Percentiles rank a stretch among this genome's conserved stretches.
Conservation (phyloP, 768 basidiomycete species). For the Termitomyces heimii region DNA sequence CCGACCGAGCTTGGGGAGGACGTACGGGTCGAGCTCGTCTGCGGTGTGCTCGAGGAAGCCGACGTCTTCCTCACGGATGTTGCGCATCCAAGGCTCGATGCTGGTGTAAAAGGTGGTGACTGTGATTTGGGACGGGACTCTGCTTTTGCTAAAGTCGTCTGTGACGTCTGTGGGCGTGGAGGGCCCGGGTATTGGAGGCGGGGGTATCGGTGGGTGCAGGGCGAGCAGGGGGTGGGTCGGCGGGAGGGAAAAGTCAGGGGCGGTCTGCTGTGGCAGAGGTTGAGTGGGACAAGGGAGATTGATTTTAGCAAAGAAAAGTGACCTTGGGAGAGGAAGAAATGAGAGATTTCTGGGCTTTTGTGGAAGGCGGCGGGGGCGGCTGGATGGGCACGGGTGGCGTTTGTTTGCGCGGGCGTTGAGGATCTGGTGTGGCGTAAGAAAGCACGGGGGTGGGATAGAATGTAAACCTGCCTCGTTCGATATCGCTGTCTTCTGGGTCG, state of each 20-base stretch:
- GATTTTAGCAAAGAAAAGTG: slow-evolving; percentile 7
- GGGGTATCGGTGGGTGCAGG: slow-evolving; percentile 55
- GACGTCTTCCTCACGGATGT: slow-evolving; percentile 91
- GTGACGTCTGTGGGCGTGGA: slow-evolving; percentile 74
- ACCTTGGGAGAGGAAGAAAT: slow-evolving; percentile 29
- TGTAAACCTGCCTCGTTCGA: slow-evolving; percentile 43
- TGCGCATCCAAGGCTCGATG: slow-evolving; percentile 86
- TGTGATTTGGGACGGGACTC: slow-evolving; percentile 64
- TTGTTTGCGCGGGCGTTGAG: slow-evolving; percentile 49
- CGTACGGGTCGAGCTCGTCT: slow-evolving; percentile 85
- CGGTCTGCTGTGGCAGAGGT: slow-evolving; percentile 21
- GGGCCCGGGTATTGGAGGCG: slow-evolving; percentile 72
- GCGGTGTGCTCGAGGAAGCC: slow-evolving; percentile 88
- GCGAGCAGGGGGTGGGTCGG: slow-evolving; percentile 45
- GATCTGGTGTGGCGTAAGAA: slow-evolving; percentile 28
- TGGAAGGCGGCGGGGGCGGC: slow-evolving; percentile 29
- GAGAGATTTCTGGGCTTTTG: slow-evolving; percentile 52
- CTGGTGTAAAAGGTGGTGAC: slow-evolving; percentile 81
- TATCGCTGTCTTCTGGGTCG: slow-evolving; percentile 66
- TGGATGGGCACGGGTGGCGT: slow-evolving; percentile 42
- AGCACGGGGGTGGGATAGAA: background rate
- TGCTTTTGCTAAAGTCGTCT: slow-evolving; percentile 86
- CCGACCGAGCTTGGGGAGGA: slow-evolving; percentile 79
- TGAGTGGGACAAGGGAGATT: background rate
- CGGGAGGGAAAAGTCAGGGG: slow-evolving; percentile 63